These are phyloP conservation scores for Apiosordaria backusii DNA, from an alignment of 495 filamentous ascomycete genomes.

Conservation along the genomic window DNA sequence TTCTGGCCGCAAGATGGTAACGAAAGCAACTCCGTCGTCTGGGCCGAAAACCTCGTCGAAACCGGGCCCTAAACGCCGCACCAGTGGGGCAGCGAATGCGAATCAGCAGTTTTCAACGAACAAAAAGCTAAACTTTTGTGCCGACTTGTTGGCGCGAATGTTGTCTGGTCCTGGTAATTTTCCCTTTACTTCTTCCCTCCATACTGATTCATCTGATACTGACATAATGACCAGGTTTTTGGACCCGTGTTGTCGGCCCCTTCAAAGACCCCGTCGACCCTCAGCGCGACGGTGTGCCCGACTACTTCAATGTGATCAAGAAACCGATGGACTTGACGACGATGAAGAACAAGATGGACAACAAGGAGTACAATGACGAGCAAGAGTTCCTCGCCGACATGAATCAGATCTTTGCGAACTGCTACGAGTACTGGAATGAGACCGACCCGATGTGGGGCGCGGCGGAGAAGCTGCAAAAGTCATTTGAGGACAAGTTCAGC, in stretches of 20 bases:
- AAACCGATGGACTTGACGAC: slow-evolving; percentile 50
- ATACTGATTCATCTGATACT: neutral
- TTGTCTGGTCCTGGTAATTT: slow-evolving; percentile 50
- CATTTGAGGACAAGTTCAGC: slow-evolving; percentile 48
- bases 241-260: slow-evolving; percentile 54
- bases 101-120: slow-evolving; percentile 35
- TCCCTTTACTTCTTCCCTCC: neutral
- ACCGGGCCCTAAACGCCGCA: slow-evolving; percentile 29
- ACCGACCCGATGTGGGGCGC: slow-evolving; percentile 43
- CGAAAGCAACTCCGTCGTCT: slow-evolving; percentile 26
- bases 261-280: slow-evolving; percentile 49
- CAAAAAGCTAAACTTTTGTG: slow-evolving; percentile 50
- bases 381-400: slow-evolving; percentile 45
- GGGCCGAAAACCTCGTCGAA: slow-evolving; percentile 23
- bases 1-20: slow-evolving; percentile 18
- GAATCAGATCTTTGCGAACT: slow-evolving; percentile 49
- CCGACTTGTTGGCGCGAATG: slow-evolving; percentile 51
- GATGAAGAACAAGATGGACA: slow-evolving; percentile 49
- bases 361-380: slow-evolving; percentile 38
- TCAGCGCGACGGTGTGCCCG: slow-evolving; percentile 42
- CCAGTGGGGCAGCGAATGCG: slow-evolving; percentile 19
- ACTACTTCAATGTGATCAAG: slow-evolving; percentile 46
- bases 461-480: slow-evolving; percentile 47
- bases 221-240: slow-evolving; percentile 40
- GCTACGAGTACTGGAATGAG: slow-evolving; percentile 45